A percentile compares a stretch with the other conserved stretches of the same genome.
phyloP scores from a whole-genome alignment of 306 rosid genomes.

The Canavalia gladiata region DNA sequence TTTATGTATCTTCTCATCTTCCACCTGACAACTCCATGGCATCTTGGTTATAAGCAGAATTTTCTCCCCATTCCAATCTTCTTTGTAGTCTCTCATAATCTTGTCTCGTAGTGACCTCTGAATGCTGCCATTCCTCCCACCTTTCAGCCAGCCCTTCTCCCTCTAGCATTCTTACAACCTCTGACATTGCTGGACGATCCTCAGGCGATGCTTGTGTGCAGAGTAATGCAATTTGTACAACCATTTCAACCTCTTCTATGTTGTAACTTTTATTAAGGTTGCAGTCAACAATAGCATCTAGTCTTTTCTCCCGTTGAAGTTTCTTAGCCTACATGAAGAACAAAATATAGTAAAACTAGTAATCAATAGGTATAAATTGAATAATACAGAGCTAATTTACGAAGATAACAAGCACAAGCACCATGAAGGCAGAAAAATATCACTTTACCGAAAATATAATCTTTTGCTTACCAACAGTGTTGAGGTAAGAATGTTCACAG shows the following conservation, averaged over 20 bases:
- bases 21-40: constrained; percentile 89
- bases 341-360: constrained; percentile 8
- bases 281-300: constrained; percentile 72
- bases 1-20: constrained; percentile 61
- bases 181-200: constrained; percentile 92
- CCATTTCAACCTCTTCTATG: constrained; percentile 81
- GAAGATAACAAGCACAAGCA: constrained; percentile 26
- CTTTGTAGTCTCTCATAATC: constrained; percentile 80
- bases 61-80: constrained; percentile 86
- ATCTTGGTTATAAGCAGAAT: constrained; percentile 80
- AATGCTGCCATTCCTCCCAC: constrained; percentile 92
- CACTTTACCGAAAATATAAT: background rate
- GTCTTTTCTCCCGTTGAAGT: constrained; percentile 75
- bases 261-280: constrained; percentile 66
- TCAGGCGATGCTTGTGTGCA: constrained; percentile 88
- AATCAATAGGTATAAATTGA: constrained; percentile 33
- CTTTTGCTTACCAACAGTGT: background rate
- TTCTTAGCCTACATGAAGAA: constrained; percentile 74
- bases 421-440: background rate
- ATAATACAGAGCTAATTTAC: constrained; percentile 18
- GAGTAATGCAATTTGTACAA: constrained; percentile 85
- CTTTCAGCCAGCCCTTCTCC: constrained; percentile 95
- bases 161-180: constrained; percentile 92
- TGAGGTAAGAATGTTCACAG: background rate
- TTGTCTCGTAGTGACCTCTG: constrained; percentile 76